Evolutionary conservation across 2,329 filamentous ascomycete genomes (phyloP), one percentile per base, ranked within the genome.

Genomic region (Simplicillium aogashimaense): DNA sequence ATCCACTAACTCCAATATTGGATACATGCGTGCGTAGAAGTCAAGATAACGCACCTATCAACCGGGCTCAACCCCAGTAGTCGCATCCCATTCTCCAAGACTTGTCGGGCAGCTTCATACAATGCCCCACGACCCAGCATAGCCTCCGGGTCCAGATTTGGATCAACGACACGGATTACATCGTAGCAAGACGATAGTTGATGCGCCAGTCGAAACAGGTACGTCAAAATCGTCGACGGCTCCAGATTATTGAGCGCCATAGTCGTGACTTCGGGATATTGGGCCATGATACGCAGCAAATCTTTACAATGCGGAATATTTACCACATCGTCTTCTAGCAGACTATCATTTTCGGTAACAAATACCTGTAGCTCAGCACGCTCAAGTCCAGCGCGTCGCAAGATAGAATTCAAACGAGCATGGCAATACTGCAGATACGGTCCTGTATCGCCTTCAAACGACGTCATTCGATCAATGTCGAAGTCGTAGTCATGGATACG

Each of bases 161-260:
- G 20, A 25, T 25, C 81, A 12, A 88, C 73, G 35, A 88, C 83
- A 51, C 81, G 75, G 41, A 89, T 65, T 41, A 81, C 75, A 53
- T 87, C 83, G 59, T 89, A 89, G 55, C 78, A 83, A 30, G 74
- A 77, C 60, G 77, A 84, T 35, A 89, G 61, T 36, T 76, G 66
- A 60, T 88, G 83, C 12, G 82, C 82, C 74, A 89, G 81, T 69
- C 82, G 83, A 70, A 87, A 88, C 35, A 83, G 63, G 53, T 82
- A 83, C 3, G 74, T 79, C 38, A 83, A 59, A 28, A 82, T 70
- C 0, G 78, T 82, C 12, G 76, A 69, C 0, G 79, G 78, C 53
- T 83, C 81, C 33, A 78, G 69, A 1, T 75, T 83, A 62, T 78
- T 78, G 53, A 74, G 60, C 1, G 78, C 78, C 49, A 78, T 75